Evolutionary conservation across 2,329 filamentous ascomycete species (phyloP), one percentile per base, ranked within the genome.

Genomic region (Xylariaceae sp.): DNA sequence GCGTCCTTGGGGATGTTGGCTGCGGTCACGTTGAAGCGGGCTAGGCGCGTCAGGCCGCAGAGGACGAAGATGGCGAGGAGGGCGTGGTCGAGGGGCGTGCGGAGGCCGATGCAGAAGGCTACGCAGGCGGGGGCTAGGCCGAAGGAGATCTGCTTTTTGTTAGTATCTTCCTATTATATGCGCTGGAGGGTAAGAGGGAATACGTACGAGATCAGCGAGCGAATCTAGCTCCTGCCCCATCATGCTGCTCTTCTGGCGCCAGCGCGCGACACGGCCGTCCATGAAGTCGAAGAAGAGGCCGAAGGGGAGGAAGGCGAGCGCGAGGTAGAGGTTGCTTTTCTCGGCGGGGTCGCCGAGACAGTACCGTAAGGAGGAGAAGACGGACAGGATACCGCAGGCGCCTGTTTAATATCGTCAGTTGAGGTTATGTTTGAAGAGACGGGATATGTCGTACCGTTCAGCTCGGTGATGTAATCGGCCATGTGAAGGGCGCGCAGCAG

Each of bases 171-270:
- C 5, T 4, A 3, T 4, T 11, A 11, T 6, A 45, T n/a, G 41
- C 11, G 41, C n/a, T 15, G 39, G 44, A 37, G 39, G 6, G 6
- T 15, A 41, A 1, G 30, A 34, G 53, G 51, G 51, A 41, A 35
- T 18, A 61, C 84, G 34, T 87, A 96, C 92, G 80, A 99, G 74
- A 73, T 99, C 94, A 57, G 94, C 94, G 52, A 99, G 81, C 5
- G 93, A 97, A 75, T 99, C 94, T 58, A 99, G 80, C 76, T 99
- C 94, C 75, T 97, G 93, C 10, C 94, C 94, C 93, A 99, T 97
- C 73, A 99, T 80, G 69, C 90, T 95, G 70, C 90, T 94, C 87
- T 97, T 99, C 77, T 91, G 88, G 73, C 94, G 86, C 94, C 94
- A 97, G 65, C 94, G 83, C 64, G 94, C 94, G 58, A 99, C 92